phyloP scores from a whole-genome alignment of 176 grass and related monocot genomes.

The Luzula sylvatica region DNA sequence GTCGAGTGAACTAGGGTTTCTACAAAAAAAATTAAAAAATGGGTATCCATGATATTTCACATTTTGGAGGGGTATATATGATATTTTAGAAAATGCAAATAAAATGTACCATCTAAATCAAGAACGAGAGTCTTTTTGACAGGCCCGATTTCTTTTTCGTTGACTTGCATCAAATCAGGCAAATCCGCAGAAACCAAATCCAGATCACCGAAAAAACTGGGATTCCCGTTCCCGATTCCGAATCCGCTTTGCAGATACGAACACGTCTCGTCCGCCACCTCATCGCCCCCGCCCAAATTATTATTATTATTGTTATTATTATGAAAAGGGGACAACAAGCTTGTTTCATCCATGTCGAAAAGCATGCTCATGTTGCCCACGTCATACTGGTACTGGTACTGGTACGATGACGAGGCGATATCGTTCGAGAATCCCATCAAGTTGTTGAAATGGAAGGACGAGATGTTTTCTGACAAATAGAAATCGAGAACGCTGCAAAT shows the following conservation, averaged over 20 bases:
- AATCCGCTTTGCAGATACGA: conserved; percentile 48
- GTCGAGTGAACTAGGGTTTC: conserved; percentile 98
- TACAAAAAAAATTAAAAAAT: conserved; percentile 35
- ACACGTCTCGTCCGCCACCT: conserved; percentile 51
- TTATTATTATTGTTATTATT: conserved; percentile 41
- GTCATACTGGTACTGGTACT: conserved; percentile 6
- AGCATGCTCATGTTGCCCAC: conserved; percentile 15
- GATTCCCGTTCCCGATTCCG: conserved; percentile 41
- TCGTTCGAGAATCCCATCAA: conserved; percentile 78
- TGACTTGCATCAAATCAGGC: conserved; percentile 61
- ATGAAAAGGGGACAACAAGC: conserved; percentile 50
- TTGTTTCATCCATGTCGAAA: conserved; percentile 61
- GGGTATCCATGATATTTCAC: conserved; percentile 14
- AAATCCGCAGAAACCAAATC: conserved; percentile 42
- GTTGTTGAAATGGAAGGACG: conserved; percentile 62
- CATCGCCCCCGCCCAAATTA: conserved; percentile 11
- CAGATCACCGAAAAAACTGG: conserved; percentile 30
- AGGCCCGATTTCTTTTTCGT: conserved; percentile 24
- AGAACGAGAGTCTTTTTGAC: conserved; percentile 88
- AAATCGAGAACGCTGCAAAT: conserved; percentile 68
- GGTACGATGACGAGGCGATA: conserved; percentile 25
- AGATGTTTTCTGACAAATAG: conserved; percentile 55
- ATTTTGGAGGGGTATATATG: too few species aligned
- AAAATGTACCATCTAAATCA: conserved; percentile 79
- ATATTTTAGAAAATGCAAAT: neutral